Conservation (phyloP, 2,329 filamentous ascomycete genomes). For the Pseudopyricularia javanii region DNA sequence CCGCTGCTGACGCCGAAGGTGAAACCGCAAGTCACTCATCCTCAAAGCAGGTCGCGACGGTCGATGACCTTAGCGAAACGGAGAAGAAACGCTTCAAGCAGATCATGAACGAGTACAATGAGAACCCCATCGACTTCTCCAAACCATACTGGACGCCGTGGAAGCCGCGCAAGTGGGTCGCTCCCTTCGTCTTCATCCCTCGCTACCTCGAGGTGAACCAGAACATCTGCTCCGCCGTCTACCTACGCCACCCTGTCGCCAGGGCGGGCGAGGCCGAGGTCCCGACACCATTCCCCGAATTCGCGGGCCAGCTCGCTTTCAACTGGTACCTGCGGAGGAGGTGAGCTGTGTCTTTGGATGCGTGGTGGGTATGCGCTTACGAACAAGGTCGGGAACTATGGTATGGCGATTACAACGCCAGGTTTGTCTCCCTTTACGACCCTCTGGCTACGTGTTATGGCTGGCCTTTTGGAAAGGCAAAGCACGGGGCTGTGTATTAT, state of each 20-base stretch:
- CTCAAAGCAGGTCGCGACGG: not conserved
- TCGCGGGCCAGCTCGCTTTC: slow-evolving; percentile 70
- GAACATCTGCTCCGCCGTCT: slow-evolving; percentile 90
- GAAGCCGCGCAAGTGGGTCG: slow-evolving; percentile 77
- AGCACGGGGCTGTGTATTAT: not conserved
- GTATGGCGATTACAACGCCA: not conserved
- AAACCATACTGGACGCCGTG: slow-evolving; percentile 92
- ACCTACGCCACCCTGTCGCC: slow-evolving; percentile 86
- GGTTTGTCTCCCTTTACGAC: not conserved
- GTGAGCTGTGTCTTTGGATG: slow-evolving; percentile 24
- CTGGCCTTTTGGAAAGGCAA: not conserved
- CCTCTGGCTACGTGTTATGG: not conserved
- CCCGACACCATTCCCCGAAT: slow-evolving; percentile 65
- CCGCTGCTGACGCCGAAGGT: slow-evolving; percentile 1
- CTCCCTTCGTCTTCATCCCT: slow-evolving; percentile 87
- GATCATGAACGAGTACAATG: slow-evolving; percentile 49
- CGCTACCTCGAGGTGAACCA: slow-evolving; percentile 96
- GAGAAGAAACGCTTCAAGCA: slow-evolving; percentile 41
- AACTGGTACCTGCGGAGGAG: slow-evolving; percentile 87
- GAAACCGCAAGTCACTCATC: not conserved
- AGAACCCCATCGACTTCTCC: slow-evolving; percentile 62
- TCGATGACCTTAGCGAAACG: slow-evolving; percentile 30
- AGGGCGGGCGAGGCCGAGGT: slow-evolving; percentile 69
- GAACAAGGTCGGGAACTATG: not conserved
- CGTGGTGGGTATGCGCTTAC: not conserved